Evolutionary conservation across 768 basidiomycete species (phyloP).

Genomic region (Agaricus blazei): DNA sequence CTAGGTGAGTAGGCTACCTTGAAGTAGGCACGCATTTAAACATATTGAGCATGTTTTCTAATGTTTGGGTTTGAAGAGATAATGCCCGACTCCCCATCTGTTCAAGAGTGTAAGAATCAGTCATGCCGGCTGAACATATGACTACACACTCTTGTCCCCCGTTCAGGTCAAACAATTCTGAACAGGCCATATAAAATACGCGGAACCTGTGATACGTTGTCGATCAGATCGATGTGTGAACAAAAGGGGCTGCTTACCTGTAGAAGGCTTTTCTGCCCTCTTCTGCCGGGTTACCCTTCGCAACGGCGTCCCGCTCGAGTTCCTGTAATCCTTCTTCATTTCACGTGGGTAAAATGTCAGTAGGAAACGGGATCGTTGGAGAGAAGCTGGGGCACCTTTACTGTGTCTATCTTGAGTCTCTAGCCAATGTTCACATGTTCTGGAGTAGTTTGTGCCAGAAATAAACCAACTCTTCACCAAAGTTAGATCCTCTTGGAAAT

Average conservation of each 20-base stretch:
- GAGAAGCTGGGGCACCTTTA: constrained; percentile 23
- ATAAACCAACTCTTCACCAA: constrained; percentile 58
- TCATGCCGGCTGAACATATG: too few species aligned
- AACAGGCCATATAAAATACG: constrained; percentile 69
- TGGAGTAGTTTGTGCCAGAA: constrained; percentile 58
- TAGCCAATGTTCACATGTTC: constrained; percentile 64
- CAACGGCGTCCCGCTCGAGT: constrained; percentile 41
- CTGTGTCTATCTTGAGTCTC: constrained; percentile 49
- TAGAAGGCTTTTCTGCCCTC: constrained; percentile 60
- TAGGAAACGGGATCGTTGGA: not conserved
- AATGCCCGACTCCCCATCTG: constrained; percentile 56
- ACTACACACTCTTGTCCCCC: constrained; percentile 56
- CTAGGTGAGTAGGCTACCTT: not conserved
- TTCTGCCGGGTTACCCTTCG: constrained; percentile 37
- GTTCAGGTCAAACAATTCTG: constrained; percentile 61
- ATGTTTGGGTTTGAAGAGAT: constrained; percentile 36
- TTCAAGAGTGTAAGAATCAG: too few species aligned
- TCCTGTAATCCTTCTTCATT: constrained; percentile 37
- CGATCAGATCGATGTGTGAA: not conserved
- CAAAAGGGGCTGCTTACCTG: constrained; percentile 23
- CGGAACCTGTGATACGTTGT: constrained; percentile 40
- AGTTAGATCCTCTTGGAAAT: constrained; percentile 62
- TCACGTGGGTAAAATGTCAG: not conserved
- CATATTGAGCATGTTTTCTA: not conserved
- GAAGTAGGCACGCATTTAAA: too few species aligned